Evolutionary conservation across 1,139 yeast genomes (phyloP), one percentile per base, ranked within the genome.

Genomic region (Sporopachydermia cereana): DNA sequence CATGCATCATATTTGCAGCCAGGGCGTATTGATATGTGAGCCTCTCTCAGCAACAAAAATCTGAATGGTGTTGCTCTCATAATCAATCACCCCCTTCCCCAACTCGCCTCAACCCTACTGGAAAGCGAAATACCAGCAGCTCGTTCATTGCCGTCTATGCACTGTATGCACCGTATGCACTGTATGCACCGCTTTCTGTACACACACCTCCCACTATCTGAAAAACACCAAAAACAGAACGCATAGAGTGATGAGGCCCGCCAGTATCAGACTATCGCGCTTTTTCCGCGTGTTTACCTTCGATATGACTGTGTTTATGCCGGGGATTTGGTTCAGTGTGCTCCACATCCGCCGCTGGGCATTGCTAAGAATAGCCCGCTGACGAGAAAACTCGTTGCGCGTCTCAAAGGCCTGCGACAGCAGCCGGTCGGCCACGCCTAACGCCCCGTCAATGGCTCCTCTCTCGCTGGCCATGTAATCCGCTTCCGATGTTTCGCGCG

Each of bases 281-380:
- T 81, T 84, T 62, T 91, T 80, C 55, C 97, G 72, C 2, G 95
- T 82, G 60, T 88, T 88, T 53, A 91, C 89, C 60, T 81, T 83
- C 17, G 81, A 69, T 39, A 91, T 76, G 48, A 93, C 62, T 14
- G 77, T 76, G 57, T 82, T 84, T 43, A 91, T 67, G 1, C 96
- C 97, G 0, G 98, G 98, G 41, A 91, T 74, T 43, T 73, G 65
- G 54, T 75, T 77, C 43, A 88, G 64, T 0, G 84, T 70, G 41
- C 73, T 73, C 50, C 78, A 67, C 50, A 89, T 67, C 48, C 77
- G 70, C 50, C 76, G 71, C 51, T 81, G 86, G 14, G 94, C 84
- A 51, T 69, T 76, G 45, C 71, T 69, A 45, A 91, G 66, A 14
- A 74, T 63, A 41, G 72, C 73, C 47, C 94, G 70, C 63, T 91